These are phyloP conservation scores for Ophiocordyceps australis DNA, from an alignment of 2,329 filamentous ascomycete genomes.

Conservation along the genomic window DNA sequence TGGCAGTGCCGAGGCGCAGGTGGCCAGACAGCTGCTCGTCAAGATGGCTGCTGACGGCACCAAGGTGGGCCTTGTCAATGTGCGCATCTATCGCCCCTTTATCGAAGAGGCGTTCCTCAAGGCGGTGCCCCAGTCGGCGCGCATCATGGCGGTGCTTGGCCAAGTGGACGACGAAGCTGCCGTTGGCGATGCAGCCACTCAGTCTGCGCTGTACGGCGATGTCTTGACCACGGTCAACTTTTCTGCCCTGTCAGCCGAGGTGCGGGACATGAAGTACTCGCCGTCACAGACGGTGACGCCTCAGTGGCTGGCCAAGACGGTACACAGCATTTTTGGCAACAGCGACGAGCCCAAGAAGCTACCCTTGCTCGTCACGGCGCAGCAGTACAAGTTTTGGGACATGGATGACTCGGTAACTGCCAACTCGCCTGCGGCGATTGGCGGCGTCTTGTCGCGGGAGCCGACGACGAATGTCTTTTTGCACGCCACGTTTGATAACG, in stretches of 20 bases:
- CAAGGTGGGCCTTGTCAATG: conserved; percentile 75
- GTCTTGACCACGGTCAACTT: conserved; percentile 76
- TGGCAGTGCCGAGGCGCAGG: conserved; percentile 75
- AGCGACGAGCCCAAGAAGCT: conserved; percentile 29
- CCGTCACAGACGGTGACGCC: conserved; percentile 42
- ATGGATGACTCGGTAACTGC: conserved; percentile 54
- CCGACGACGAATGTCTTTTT: conserved; percentile 44
- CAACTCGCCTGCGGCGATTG: conserved; percentile 42
- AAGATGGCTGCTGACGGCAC: conserved; percentile 54
- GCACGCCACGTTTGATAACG: conserved; percentile 47
- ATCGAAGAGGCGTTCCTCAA: conserved; percentile 86
- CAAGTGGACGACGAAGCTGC: conserved; percentile 62
- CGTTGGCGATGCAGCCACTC: conserved; percentile 55
- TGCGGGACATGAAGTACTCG: conserved; percentile 81
- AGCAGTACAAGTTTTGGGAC: conserved; percentile 93
- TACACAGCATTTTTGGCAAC: conserved; percentile 32
- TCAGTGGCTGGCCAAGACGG: conserved; percentile 28
- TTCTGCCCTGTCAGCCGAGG: conserved; percentile 43
- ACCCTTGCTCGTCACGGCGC: conserved; percentile 33
- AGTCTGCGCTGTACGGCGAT: conserved; percentile 83
- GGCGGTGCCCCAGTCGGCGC: conserved; percentile 55
- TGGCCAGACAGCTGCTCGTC: conserved; percentile 64
- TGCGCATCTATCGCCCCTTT: conserved; percentile 88
- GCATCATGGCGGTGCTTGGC: conserved; percentile 68
- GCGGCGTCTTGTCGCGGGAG: conserved; percentile 50